Evolutionary conservation across 1,284 basidiomycete genomes (phyloP), one percentile per base, ranked within the genome.

Genomic region (Sporisorium reilianum): DNA sequence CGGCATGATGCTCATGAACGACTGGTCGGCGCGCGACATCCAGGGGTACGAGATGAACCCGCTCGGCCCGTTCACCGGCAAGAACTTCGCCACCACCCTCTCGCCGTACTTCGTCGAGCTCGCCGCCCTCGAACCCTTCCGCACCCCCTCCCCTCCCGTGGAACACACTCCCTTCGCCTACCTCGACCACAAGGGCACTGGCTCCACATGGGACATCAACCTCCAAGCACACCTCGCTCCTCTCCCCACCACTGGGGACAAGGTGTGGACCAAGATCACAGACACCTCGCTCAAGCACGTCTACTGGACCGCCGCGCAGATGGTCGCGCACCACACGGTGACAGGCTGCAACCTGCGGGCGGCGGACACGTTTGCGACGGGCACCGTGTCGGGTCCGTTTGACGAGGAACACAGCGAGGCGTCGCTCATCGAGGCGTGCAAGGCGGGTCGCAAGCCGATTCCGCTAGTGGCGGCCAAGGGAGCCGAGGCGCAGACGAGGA

Each of bases 1-100:
- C 20, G 75, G 75, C 32, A 55, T 42, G 51, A 58, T 69, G 52
- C 66, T 78, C n/a, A 65, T 78, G 30, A 78, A 78, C 64, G 75
- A 78, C 51, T 78, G 75, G 75, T 64, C 59, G 10, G 74, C 75
- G 20, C 74, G 75, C 20, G 65, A 68, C 28, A 64, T 68, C 10
- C 65, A 68, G 23, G 41, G 34, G 12, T 68, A 55, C 54, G 65
- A 68, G 54, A 64, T 64, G 54, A 54, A 56, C 18, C 65, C 65
- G 10, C 54, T 68, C 7, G 65, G 60, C 16, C 52, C 59, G 0
- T 62, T 55, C n/a, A 40, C 42, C 1, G 28, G 52, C 53, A 63
- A 68, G 44, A 68, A 68, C 54, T 68, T 68, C 23, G 55, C 60
- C 36, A 63, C 65, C 49, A 64, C 65, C 41, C 49, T 68, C n/a